These are phyloP conservation scores for Choiromyces venosus DNA, from an alignment of 495 filamentous ascomycete species.

Conservation along the genomic window DNA sequence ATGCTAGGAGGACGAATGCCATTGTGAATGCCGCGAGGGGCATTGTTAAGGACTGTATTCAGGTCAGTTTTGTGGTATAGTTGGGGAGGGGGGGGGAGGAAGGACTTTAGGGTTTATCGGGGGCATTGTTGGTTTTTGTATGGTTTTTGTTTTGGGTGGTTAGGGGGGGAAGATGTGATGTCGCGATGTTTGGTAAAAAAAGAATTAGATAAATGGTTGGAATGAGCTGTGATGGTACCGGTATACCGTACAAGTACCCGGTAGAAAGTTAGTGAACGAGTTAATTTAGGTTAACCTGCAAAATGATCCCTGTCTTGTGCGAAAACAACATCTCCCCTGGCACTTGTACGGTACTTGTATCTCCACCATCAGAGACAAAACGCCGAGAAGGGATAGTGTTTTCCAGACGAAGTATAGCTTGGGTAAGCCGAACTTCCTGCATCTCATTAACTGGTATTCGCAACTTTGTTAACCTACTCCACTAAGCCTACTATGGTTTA, in stretches of 20 bases:
- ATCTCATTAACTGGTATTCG: too few relatives aligned
- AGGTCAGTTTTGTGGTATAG: constrained; percentile 15
- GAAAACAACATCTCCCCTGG: too few relatives aligned
- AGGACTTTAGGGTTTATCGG: constrained; percentile 33
- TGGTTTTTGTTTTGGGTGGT: background rate
- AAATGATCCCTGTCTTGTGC: background rate
- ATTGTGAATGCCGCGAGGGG: constrained; percentile 49
- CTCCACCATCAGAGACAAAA: too few relatives aligned
- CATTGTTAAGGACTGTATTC: constrained; percentile 30
- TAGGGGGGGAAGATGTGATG: background rate
- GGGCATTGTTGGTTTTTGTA: constrained; percentile 10
- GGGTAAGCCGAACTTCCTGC: too few relatives aligned
- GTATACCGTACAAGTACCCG: constrained; percentile 11
- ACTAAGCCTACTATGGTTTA: too few relatives aligned
- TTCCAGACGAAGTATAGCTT: too few relatives aligned
- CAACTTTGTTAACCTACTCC: too few relatives aligned
- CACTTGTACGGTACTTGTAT: too few relatives aligned
- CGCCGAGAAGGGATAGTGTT: too few relatives aligned
- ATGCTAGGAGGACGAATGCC: constrained; percentile 48
- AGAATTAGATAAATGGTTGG: background rate
- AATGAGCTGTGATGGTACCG: background rate
- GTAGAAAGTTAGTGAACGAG: background rate
- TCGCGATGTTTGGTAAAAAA: background rate
- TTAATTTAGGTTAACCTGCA: background rate
- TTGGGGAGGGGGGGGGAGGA: background rate